Percentiles rank a stretch among this genome's conserved stretches.
Conservation (phyloP, 768 basidiomycete genomes). For the Leccinum rimulosum region DNA sequence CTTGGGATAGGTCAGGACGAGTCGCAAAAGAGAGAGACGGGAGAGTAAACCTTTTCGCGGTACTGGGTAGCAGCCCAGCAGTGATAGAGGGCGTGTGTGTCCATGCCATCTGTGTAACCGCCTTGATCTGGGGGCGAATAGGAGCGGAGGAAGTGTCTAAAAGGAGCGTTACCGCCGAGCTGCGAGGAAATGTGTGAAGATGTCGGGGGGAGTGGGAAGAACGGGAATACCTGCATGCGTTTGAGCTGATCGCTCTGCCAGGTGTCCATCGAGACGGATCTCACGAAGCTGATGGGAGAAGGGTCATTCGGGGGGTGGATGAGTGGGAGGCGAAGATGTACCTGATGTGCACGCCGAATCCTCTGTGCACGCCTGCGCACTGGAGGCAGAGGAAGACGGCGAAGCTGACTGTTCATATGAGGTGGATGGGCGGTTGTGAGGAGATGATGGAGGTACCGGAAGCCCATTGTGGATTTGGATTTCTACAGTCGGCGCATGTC, state of each 20-base stretch:
- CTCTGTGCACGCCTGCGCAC: conserved; percentile 80
- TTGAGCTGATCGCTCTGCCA: conserved; percentile 88
- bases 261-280: conserved; percentile 95
- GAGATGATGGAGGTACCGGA: conserved; percentile 46
- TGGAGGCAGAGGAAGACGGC: conserved; percentile 91
- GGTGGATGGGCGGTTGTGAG: neutral
- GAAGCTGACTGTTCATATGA: conserved; percentile 47
- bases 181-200: conserved; percentile 31
- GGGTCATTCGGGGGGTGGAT: neutral
- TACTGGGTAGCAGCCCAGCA: conserved; percentile 95
- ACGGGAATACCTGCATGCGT: conserved; percentile 76
- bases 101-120: conserved; percentile 63
- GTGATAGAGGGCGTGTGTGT: conserved; percentile 78
- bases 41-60: conserved; percentile 74
- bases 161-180: conserved; percentile 87
- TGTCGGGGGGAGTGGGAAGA: conserved; percentile 1
- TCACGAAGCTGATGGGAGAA: conserved; percentile 63
- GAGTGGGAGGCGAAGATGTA: conserved; percentile 7
- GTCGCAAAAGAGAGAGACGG: neutral
- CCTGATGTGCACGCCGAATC: conserved; percentile 95
- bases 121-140: conserved; percentile 66
- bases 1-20: conserved; percentile 42
- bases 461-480: conserved; percentile 97
- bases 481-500: conserved; percentile 76
- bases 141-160: conserved; percentile 72